These are phyloP conservation scores for Hura crepitans DNA, from an alignment of 441 rosid genomes.

Conservation along the genomic window DNA sequence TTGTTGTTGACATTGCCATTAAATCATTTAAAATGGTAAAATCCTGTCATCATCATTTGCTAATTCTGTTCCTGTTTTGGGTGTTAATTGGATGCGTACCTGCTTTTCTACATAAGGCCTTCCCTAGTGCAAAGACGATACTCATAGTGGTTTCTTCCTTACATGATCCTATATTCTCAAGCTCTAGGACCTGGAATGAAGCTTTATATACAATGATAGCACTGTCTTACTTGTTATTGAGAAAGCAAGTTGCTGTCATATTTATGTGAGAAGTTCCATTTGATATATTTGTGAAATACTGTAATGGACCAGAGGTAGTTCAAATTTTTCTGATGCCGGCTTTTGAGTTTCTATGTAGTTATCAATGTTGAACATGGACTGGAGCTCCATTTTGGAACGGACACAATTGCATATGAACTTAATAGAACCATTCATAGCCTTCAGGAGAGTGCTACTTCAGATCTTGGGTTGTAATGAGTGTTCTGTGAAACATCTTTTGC, in stretches of 20 bases:
- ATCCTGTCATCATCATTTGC: not conserved
- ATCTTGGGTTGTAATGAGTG: slow-evolving; percentile 64
- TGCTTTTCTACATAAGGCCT: not conserved
- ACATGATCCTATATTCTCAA: not conserved
- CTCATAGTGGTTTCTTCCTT: not conserved
- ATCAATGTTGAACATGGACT: slow-evolving; percentile 67
- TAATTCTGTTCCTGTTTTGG: not conserved
- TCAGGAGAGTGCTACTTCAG: slow-evolving; percentile 84
- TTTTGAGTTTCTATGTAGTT: slow-evolving; percentile 45
- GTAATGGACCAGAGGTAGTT: slow-evolving; percentile 2
- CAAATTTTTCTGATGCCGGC: slow-evolving; percentile 18
- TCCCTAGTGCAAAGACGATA: not conserved
- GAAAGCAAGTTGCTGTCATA: not conserved
- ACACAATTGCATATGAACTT: slow-evolving; percentile 89
- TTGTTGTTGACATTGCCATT: not conserved
- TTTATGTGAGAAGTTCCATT: not conserved
- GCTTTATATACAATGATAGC: not conserved
- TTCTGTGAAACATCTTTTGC: slow-evolving; percentile 74
- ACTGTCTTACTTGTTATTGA: not conserved
- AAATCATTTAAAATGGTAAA: not conserved
- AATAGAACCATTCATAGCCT: slow-evolving; percentile 90
- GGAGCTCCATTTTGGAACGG: slow-evolving; percentile 66
- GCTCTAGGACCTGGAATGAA: not conserved
- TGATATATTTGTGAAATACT: not conserved
- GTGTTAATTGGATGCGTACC: not conserved